A percentile compares a stretch with the other conserved stretches of the same genome.
Evolutionary conservation across 441 rosid species (phyloP).

Genomic region (Jatropha multifida): DNA sequence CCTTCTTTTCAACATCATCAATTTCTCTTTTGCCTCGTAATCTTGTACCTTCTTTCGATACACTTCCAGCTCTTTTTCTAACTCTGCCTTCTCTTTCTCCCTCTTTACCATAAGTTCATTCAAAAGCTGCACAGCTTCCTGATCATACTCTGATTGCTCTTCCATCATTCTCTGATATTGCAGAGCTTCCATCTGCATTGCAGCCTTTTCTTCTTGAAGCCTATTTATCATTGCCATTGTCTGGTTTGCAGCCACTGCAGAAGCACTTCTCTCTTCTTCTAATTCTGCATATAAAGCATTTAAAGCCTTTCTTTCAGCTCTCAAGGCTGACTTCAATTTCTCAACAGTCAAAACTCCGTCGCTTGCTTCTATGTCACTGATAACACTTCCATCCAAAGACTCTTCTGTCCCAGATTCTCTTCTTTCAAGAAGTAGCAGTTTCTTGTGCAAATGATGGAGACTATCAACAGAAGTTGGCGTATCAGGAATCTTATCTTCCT

Average conservation of each 20-base stretch:
- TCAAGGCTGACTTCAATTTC: conserved; percentile 56
- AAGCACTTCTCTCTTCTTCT: conserved; percentile 96
- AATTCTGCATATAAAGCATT: conserved; percentile 66
- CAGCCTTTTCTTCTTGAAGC: conserved; percentile 94
- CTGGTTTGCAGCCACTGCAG: conserved; percentile 81
- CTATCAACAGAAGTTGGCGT: conserved; percentile 54
- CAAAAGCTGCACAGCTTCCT: conserved; percentile 83
- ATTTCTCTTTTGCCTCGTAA: conserved; percentile 58
- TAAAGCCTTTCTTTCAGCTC: conserved; percentile 62
- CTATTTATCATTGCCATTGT: conserved; percentile 98
- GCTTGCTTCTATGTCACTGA: conserved; percentile 48
- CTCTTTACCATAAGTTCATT: conserved; percentile 75
- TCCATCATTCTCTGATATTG: conserved; percentile 99
- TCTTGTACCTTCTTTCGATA: conserved; percentile 58
- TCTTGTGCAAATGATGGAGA: conserved; percentile 50
- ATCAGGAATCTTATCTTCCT: conserved; percentile 60
- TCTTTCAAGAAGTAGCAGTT: conserved; percentile 43
- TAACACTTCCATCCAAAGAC: conserved; percentile 55
- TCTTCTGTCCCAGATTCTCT: conserved; percentile 56
- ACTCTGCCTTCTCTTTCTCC: conserved; percentile 69
- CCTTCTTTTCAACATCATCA: conserved; percentile 44
- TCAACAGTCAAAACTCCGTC: conserved; percentile 57
- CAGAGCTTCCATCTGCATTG: conserved; percentile 98
- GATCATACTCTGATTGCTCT: conserved; percentile 87
- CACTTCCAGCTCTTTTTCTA: conserved; percentile 66